Base-by-base conservation (phyloP, 768 basidiomycete species). In the Pleurotus salmoneostramineus region DNA sequence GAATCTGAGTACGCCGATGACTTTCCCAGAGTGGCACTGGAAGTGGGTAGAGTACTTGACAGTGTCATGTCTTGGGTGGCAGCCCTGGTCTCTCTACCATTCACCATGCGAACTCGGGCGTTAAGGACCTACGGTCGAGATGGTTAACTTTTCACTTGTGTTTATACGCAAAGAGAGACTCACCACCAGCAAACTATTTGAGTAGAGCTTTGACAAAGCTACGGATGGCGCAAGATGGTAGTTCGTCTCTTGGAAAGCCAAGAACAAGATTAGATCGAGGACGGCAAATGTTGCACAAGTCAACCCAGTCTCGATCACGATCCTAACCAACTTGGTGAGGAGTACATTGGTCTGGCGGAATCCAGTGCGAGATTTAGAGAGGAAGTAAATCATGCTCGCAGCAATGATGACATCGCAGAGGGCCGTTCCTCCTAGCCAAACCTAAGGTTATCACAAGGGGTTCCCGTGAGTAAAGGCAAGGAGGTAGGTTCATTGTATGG, bases 181-280 rank as follows among this genome's bases (percentile, higher is more conserved):
- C 5, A 66, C 66, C 62, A 60, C 66, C 6, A 68, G 43, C 27
- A 66, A 50, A 57, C 66, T 66, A 45, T 68, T 68, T 12, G 62
- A 58, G 50, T 68, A 68, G 15, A 68, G 52, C 54, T 68, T 68
- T 3, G 66, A 65, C 14, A 67, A 42, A 3, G 63, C 50, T 10
- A 67, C 61, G 14, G 63, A 60, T 5, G 67, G 64, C 11, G 67
- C 59, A 6, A 66, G 57, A 46, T 68, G 64, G 49, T 65, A 68
- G 50, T 66, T 68, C 42, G 58, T 62, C 10, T 62, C 36, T 35
- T 61, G n/a, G 50, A 60, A 65, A 2, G 56, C 57, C 10, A 67
- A 21, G 57, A 62, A 68, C 36, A 68, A 56, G 12, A 60, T 6
- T 8, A 68, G 56, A 46, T 68, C 66, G 3, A 68, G 35, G 50